Evolutionary conservation across 225 moss, liverwort and hornwort species (phyloP), one percentile per base, ranked within the genome.

Genomic region (Neckera pumila): DNA sequence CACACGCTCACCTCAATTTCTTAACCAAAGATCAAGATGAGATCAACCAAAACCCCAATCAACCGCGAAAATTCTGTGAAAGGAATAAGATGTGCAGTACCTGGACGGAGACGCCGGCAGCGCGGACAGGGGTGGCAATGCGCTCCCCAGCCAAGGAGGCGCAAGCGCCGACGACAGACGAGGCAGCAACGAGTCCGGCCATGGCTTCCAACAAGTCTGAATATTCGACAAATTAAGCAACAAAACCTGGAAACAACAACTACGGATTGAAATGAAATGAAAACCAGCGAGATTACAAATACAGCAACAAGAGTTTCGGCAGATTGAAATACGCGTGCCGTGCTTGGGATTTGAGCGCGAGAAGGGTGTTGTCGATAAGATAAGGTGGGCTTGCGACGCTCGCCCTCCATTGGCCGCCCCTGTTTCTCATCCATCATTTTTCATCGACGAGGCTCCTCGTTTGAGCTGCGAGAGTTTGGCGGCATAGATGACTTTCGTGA

Each of bases 121-220:
- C 7, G 75, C 89, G 91, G 62, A 23, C 73, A 34, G 93, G 86
- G 11, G 91, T 51, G 9, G 88, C 89, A 85, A 93, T 60, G 89
- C 91, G 93, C 75, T 88, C 91, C 15, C 93, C 93, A 31, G 89
- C 88, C 51, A 93, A 66, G 27, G 91, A 74, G 66, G 91, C 90
- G 88, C 91, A 91, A 54, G 92, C 92, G 88, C 89, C 80, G 40
- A 87, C 86, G 57, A 90, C 47, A 11, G 93, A 74, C 11, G 92
- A 86, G 33, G 88, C 42, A 69, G 92, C 92, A 33, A 92, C 93
- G 22, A 92, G 90, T 89, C 90, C 91, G 7, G 93, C 93, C 90
- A 93, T 92, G 75, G 84, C 90, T 53, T 33, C 57, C n/a, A 47
- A 25, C 12, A 36, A 64, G 85, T 72, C 71, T 78, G 86, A 66